Evolutionary conservation across 352 stramenopile genomes (phyloP), one percentile per base, ranked within the genome.

Genomic region (Globisporangium irregulare): DNA sequence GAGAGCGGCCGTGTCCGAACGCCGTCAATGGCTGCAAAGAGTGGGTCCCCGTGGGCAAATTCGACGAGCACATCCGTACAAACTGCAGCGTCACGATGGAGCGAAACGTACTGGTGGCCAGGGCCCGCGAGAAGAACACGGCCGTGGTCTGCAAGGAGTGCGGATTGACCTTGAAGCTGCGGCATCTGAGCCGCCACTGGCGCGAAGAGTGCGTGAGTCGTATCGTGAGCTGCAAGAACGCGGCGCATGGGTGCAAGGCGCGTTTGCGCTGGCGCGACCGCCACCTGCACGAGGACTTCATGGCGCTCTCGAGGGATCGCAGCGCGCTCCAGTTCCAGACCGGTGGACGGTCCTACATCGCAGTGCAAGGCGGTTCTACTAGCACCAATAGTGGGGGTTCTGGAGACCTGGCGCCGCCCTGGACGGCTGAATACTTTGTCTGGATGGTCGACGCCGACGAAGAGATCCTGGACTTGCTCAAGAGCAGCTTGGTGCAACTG

Each of bases 1-100:
- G 86, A 4, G 86, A 94, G 66, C 82, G 84, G 3, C 84, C 79
- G 41, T 93, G 86, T 69, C 82, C 81, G 36, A 92, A 93, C 36
- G 65, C 72, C 14, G 58, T 58, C 56, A 86, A 78, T 43, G 86
- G 86, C 18, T 93, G 86, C 59, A 69, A 72, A 10, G 86, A 91
- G 56, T 93, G 86, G 86, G 77, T 92, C 9, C 81, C 86, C 6
- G 84, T 90, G 12, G 86, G 80, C 2, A 72, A 77, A n/a, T 65
- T 89, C 41, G 77, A 82, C 25, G 53, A 77, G 27, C 86, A 92
- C 56, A 34, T 93, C 9, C 68, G 70, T 8, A 79, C 72, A 0
- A 61, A 70, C 2, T 93, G 86, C 62, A 68, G 70, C 18, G 83
- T 92, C 12, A 88, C 78, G 7, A 50, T 87, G 1, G 78, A 84